A percentile compares a stretch with the other conserved stretches of the same genome.
These are phyloP conservation scores for Secale cereale DNA, from an alignment of 176 grass and related monocot genomes.

Conservation along the genomic window DNA sequence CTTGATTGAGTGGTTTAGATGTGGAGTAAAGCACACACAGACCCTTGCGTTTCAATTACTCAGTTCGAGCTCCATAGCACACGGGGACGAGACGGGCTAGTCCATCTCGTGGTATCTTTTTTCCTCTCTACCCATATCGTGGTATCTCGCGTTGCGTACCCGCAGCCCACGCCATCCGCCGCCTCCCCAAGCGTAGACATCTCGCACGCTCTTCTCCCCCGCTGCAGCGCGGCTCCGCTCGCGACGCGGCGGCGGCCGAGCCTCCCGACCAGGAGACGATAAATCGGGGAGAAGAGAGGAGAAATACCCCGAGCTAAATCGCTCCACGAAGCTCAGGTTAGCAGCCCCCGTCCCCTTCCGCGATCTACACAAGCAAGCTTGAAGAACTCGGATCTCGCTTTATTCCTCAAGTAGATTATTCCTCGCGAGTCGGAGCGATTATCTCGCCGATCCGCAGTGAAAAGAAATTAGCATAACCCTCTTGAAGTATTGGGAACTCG, in stretches of 20 bases:
- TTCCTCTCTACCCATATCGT: constrained; percentile 16
- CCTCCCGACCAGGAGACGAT: constrained; percentile 16
- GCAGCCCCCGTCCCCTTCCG: not conserved
- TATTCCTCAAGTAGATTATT: not conserved
- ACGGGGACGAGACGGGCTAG: not conserved
- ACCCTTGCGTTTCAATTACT: too few species aligned
- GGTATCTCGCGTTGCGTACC: constrained; percentile 30
- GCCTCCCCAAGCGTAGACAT: not conserved
- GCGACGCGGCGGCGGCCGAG: constrained; percentile 15
- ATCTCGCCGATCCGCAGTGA: not conserved
- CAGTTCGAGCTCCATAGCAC: too few species aligned
- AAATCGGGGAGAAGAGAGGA: constrained; percentile 45
- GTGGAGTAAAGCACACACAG: too few species aligned
- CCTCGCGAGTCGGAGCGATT: not conserved
- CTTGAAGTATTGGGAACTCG: not conserved
- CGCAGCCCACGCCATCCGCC: not conserved
- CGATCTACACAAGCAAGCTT: not conserved
- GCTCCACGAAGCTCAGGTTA: constrained; percentile 27
- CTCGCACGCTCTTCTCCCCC: not conserved
- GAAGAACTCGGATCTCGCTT: constrained; percentile 28
- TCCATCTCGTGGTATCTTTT: not conserved
- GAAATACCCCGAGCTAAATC: not conserved
- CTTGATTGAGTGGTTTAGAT: too few species aligned
- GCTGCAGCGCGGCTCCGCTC: constrained; percentile 20
- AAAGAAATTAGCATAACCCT: not conserved